Base-by-base conservation (phyloP, 2,329 filamentous ascomycete genomes). In the Lachnum nothofagi region DNA sequence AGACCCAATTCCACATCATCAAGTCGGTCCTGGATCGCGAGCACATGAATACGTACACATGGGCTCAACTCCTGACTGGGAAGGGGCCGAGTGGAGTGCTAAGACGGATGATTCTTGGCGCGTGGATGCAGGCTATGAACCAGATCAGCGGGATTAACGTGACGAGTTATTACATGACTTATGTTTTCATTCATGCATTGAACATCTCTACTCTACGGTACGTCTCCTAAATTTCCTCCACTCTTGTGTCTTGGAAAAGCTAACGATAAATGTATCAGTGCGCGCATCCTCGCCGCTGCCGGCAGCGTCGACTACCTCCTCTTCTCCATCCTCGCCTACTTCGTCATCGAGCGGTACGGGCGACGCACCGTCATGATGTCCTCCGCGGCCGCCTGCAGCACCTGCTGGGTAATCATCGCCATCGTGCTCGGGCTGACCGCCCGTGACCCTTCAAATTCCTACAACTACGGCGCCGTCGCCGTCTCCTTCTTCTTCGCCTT, bases 101-200 rank as follows among this genome's bases (percentile, higher is more conserved):
- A 0, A 57, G 68, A 24, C 64, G 73, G 2, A 70, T 77, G 14
- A 54, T 75, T 2, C 65, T 78, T 3, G 73, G 73, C 0, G 75
- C 67, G 55, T 67, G 69, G n/a, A 68, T 71, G 44, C 70, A 73
- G 45, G 70, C 73, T 44, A 74, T 75, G 68, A 73, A 79, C 42
- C 75, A 78, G 49, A 65, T 72, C 42, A 67, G 68, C 4, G 67
- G 66, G 4, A 69, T 69, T 45, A 68, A 69, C 45, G 62, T 68
- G 23, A 68, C 64, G 4, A 50, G 68, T 40, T 59, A 59, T 31
- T 58, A 68, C 48, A 58, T 66, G 50, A 68, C 69, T 3, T 71
- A 70, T 31, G 65, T 73, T 3, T 65, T 74, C 44, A 71, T 71
- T 48, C 62, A 70, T 43, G 68, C 70, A 0, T 62, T 74, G n/a